Conservation (phyloP, 257 asterid species). For the Mitragyna speciosa region DNA sequence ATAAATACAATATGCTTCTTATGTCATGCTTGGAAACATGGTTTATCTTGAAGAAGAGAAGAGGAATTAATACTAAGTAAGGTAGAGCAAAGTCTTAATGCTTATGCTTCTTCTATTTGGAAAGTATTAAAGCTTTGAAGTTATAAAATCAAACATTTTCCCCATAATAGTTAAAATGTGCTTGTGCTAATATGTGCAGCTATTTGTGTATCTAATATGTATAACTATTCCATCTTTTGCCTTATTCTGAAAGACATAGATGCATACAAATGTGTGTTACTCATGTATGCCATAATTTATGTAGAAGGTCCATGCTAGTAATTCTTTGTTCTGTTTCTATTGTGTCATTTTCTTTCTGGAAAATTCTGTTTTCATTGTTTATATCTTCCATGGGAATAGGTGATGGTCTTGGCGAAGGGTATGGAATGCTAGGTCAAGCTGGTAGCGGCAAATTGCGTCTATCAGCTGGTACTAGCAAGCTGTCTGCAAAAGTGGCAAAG, state of each 20-base stretch:
- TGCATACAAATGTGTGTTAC: not conserved
- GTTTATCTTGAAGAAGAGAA: not conserved
- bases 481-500: conserved; percentile 86
- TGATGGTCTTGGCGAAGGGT: conserved; percentile 99
- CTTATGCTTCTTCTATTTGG: not conserved
- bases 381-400: conserved; percentile 42
- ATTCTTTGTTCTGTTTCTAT: not conserved
- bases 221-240: no score
- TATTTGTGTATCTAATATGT: not conserved
- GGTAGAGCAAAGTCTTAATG: not conserved
- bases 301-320: not conserved
- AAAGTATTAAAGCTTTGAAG: not conserved
- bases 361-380: not conserved
- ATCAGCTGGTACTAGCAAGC: conserved; percentile 75
- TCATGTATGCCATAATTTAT: no score
- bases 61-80: not conserved
- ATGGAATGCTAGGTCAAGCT: conserved; percentile 99
- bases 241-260: not conserved
- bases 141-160: no score
- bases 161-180: no score
- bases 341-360: not conserved
- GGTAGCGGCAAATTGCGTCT: conserved; percentile 96
- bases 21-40: not conserved
- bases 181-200: no score
- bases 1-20: no score